phyloP scores from a whole-genome alignment of 1,284 basidiomycete species.

The Ganoderma sinense region DNA sequence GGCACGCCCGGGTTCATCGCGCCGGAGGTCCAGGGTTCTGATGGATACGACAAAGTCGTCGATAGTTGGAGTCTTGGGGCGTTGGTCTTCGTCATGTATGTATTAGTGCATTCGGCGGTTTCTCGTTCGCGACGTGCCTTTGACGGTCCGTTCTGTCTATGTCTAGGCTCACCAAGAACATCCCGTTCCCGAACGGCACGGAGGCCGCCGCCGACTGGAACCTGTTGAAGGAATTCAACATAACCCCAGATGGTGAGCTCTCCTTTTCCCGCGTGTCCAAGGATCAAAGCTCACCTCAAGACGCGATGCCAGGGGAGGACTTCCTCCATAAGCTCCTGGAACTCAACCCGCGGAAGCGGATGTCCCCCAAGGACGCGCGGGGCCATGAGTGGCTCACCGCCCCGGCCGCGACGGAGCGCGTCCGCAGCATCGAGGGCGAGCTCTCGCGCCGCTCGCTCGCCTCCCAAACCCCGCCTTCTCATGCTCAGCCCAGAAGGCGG shows the following conservation, averaged over 20 bases:
- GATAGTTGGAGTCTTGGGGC: conserved; percentile 96
- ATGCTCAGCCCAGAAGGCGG: neutral
- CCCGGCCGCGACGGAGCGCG: neutral
- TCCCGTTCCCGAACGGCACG: neutral
- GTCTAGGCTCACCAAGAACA: neutral
- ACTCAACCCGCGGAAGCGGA: conserved; percentile 57
- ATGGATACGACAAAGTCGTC: conserved; percentile 84
- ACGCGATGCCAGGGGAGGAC: conserved; percentile 36
- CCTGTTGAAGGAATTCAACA: neutral
- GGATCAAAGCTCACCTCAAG: neutral
- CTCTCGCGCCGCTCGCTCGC: neutral
- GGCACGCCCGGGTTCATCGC: conserved; percentile 87
- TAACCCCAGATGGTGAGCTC: neutral
- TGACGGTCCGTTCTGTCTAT: neutral
- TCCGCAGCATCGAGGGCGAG: neutral
- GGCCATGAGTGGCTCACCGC: conserved; percentile 70
- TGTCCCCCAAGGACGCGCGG: conserved; percentile 66
- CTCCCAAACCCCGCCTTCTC: neutral
- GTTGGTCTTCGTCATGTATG: conserved; percentile 82
- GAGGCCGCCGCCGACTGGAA: conserved; percentile 1
- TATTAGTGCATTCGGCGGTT: conserved; percentile 45
- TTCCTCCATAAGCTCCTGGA: conserved; percentile 59
- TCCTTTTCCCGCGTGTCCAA: neutral
- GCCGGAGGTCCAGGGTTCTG: conserved; percentile 72
- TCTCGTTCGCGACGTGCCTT: neutral